Evolutionary conservation across 148 eudicot genomes (phyloP).

Genomic region (Amaranthus cruentus): DNA sequence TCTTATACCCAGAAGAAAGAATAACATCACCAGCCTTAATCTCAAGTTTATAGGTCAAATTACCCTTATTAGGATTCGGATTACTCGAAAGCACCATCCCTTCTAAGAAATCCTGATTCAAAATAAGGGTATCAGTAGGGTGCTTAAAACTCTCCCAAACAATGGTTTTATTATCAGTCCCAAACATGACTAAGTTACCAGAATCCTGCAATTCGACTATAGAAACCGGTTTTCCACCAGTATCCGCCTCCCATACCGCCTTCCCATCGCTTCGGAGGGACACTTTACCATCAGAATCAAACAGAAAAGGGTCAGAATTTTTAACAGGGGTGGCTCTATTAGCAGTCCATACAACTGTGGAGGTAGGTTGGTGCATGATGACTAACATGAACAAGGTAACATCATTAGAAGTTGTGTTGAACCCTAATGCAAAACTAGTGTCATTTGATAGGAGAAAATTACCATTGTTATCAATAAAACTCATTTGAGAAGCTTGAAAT

Average conservation of each 20-base stretch:
- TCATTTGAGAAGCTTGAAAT: slow-evolving; percentile 60
- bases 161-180: slow-evolving; percentile 33
- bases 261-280: slow-evolving; percentile 39
- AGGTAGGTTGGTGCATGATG: slow-evolving; percentile 45
- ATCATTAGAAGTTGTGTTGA: slow-evolving; percentile 40
- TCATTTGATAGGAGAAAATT: slow-evolving; percentile 61
- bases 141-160: slow-evolving; percentile 85
- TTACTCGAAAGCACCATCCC: slow-evolving; percentile 74
- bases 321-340: slow-evolving; percentile 51
- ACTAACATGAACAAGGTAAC: slow-evolving; percentile 59
- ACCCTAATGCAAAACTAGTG: slow-evolving; percentile 68
- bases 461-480: slow-evolving; percentile 71
- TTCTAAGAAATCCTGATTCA: slow-evolving; percentile 53
- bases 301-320: slow-evolving; percentile 56
- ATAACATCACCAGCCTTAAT: slow-evolving; percentile 61
- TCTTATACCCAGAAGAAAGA: slow-evolving; percentile 51
- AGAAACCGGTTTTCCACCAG: slow-evolving; percentile 62
- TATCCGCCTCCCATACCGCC: slow-evolving; percentile 67
- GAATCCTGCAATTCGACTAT: slow-evolving; percentile 49
- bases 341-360: slow-evolving; percentile 72
- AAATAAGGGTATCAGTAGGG: slow-evolving; percentile 77
- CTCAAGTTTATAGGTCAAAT: slow-evolving; percentile 64
- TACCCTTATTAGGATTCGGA: slow-evolving; percentile 28
- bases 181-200: slow-evolving; percentile 67
- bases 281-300: slow-evolving; percentile 56